Percentiles rank a stretch among this genome's conserved stretches.
Evolutionary conservation across 2,329 filamentous ascomycete species (phyloP).

Genomic region (Fusarium fujikuroi): DNA sequence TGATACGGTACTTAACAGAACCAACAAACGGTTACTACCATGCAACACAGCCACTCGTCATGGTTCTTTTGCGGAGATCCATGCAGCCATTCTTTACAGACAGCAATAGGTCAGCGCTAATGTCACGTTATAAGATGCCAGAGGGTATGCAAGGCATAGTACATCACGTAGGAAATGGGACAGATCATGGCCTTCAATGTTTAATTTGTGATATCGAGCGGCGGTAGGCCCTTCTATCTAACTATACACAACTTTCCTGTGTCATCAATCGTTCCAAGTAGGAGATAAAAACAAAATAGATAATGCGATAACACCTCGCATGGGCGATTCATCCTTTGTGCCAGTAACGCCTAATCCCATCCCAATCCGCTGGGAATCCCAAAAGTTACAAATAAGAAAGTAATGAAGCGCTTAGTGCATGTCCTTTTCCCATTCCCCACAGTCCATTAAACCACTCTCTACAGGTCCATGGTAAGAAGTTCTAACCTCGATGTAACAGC

Average conservation of each 20-base stretch:
- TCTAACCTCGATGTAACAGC: constrained; percentile 52
- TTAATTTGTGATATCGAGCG: constrained; percentile 41
- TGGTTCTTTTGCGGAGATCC: not conserved
- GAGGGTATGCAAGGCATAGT: not conserved
- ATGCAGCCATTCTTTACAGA: not conserved
- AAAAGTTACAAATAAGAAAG: constrained; percentile 36
- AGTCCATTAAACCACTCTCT: constrained; percentile 6
- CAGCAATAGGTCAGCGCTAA: constrained; percentile 4
- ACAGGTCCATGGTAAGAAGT: constrained; percentile 51
- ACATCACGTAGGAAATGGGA: not conserved
- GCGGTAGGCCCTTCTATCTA: constrained; percentile 45
- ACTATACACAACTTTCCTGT: constrained; percentile 43
- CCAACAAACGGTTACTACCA: not conserved
- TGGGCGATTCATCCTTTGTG: constrained; percentile 34
- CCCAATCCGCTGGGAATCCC: constrained; percentile 37
- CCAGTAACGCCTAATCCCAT: constrained; percentile 39
- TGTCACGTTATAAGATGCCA: not conserved
- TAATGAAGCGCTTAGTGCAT: constrained; percentile 40
- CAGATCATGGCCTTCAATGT: constrained; percentile 15
- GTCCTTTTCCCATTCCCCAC: constrained; percentile 17
- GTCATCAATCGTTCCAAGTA: constrained; percentile 43
- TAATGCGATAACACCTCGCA: constrained; percentile 38
- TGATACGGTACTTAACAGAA: not conserved
- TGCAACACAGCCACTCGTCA: not conserved
- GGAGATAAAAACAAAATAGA: constrained; percentile 27